Base-by-base conservation (phyloP, 345 rosid species). In the Murraya paniculata region DNA sequence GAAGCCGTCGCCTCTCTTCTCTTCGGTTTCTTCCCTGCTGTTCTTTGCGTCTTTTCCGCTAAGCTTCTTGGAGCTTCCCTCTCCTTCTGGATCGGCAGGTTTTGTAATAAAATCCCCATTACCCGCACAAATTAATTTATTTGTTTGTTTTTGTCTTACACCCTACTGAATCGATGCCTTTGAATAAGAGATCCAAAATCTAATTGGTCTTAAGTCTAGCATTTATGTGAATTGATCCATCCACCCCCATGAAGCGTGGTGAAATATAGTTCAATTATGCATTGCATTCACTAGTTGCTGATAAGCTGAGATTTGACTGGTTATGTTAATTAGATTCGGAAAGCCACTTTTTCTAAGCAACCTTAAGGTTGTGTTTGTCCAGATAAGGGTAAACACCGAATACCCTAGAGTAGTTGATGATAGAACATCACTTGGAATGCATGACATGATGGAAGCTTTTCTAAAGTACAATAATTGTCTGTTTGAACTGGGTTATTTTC, bases 71-170 rank as follows among this genome's bases (percentile, higher is more conserved):
- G 96, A 2, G 97, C 97, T 81, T 92, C 99, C 25, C 91, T 92
- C 77, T 96, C 98, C 68, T 96, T 96, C 84, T 85, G 88, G 90
- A 85, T 96, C 84, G 94, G 98, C 94, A 94, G 98, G 99, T 92
- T 7, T 36, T 45, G 11, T 45, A 45, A 45, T 13, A 13, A 45
- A 45, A 45, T 45, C 50, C 50, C 50, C 11, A 45, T 13, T 13
- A 45, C 16, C 16, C 50, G 5, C 16, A 45, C 18, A 3, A 11
- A 2, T 64, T 33, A 7, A 18, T 19, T 19, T 64, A 31, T 67
- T 39, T 58, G n/a, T 71, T 11, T 9, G 9, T 21, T 82, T 50
- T 5, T 58, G 30, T 65, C 50, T 45, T 45, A 45, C 50, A 45
- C 18, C 18, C 50, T 18, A 45, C 50, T 13, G 18, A 45, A 45